phyloP scores from a whole-genome alignment of 768 basidiomycete genomes.

The Tulasnella sp. region DNA sequence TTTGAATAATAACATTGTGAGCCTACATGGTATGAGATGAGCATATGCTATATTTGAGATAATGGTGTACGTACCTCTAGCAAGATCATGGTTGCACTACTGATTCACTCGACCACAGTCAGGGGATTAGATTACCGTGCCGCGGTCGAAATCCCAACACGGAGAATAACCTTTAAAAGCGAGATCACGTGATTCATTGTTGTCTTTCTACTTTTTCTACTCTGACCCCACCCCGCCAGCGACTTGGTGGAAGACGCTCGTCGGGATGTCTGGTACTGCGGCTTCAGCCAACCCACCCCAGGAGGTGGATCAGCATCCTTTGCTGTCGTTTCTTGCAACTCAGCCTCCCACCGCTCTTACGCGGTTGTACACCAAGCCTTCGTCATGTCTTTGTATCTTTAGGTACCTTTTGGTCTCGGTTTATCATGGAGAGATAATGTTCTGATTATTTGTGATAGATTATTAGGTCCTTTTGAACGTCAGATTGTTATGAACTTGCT shows the following conservation, averaged over 20 bases:
- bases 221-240: background rate
- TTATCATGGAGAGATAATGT: background rate
- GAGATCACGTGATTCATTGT: background rate
- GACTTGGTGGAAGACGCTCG: no score
- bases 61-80: constrained; percentile 49
- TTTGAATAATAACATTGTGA: constrained; percentile 87
- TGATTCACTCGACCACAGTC: background rate
- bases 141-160: background rate
- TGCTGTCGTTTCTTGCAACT: constrained; percentile 66
- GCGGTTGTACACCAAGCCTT: constrained; percentile 71
- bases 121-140: background rate
- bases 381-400: constrained; percentile 82
- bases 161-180: background rate
- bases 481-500: constrained; percentile 79
- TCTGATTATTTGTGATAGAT: constrained; percentile 29
- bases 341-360: constrained; percentile 67
- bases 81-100: constrained; percentile 53
- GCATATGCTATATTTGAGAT: constrained; percentile 13
- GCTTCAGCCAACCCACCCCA: no score
- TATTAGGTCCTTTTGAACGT: constrained; percentile 64
- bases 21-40: constrained; percentile 29
- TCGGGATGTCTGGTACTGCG: background rate
- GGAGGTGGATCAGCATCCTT: constrained; percentile 11
- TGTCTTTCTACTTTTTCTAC: background rate
- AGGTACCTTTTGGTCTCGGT: constrained; percentile 36